phyloP scores from a whole-genome alignment of 805 yeast genomes.

The Metschnikowia kofuensis region DNA sequence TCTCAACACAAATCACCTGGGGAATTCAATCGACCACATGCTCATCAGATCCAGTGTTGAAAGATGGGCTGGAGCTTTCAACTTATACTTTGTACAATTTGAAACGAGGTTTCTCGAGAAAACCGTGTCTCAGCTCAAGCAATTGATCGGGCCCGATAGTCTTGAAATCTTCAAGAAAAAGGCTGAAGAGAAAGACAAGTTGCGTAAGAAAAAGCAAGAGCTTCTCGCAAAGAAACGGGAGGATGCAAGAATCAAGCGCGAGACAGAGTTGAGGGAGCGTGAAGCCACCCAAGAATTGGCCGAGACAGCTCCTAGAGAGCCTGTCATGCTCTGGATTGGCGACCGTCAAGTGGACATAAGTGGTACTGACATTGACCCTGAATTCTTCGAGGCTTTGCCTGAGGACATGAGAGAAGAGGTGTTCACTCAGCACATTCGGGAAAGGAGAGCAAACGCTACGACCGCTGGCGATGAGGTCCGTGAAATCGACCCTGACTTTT shows the following conservation, averaged over 20 bases:
- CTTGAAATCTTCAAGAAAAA: slow-evolving; percentile 31
- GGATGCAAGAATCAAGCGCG: slow-evolving; percentile 26
- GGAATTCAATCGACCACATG: slow-evolving; percentile 16
- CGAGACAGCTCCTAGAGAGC: slow-evolving; percentile 27
- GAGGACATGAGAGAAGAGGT: slow-evolving; percentile 93
- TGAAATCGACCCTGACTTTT: slow-evolving; percentile 76
- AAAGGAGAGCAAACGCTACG: slow-evolving; percentile 60
- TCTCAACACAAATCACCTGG: slow-evolving; percentile 13
- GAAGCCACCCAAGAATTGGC: slow-evolving; percentile 4
- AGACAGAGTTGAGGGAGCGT: slow-evolving; percentile 26
- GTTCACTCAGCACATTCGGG: slow-evolving; percentile 77
- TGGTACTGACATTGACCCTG: slow-evolving; percentile 90
- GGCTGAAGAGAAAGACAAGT: slow-evolving; percentile 26
- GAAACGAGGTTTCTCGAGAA: slow-evolving; percentile 2
- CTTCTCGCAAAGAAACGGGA: slow-evolving; percentile 27
- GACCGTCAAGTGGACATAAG: slow-evolving; percentile 79
- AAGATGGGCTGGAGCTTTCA: slow-evolving; percentile 64
- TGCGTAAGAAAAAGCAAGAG: slow-evolving; percentile 29
- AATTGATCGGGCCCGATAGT: slow-evolving; percentile 49
- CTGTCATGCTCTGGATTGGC: slow-evolving; percentile 69
- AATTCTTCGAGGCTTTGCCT: slow-evolving; percentile 83
- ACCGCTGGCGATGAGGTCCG: slow-evolving; percentile 43
- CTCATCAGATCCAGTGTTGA: slow-evolving; percentile 51
- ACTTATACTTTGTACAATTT: slow-evolving; percentile 11
- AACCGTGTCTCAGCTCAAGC: slow-evolving; percentile 6